These are phyloP conservation scores for Sugiyamaella neomexicana DNA, from an alignment of 1,139 yeast species.

Conservation along the genomic window DNA sequence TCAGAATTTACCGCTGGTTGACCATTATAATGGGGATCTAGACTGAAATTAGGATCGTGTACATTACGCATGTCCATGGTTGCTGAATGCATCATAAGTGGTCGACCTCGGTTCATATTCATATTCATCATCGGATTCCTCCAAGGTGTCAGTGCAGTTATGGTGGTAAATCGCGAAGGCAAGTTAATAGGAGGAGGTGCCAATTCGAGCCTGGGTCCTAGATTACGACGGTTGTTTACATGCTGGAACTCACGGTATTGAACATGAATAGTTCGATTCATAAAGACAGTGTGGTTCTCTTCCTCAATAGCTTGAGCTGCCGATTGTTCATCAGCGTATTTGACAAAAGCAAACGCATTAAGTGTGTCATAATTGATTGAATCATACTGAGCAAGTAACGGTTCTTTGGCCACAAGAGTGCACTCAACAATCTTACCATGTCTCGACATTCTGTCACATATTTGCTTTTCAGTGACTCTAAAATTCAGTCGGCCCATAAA, in stretches of 20 bases:
- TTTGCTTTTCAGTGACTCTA: constrained; percentile 54
- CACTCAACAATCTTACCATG: constrained; percentile 63
- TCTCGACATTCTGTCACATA: constrained; percentile 57
- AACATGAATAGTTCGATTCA: constrained; percentile 76
- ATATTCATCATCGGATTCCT: not conserved
- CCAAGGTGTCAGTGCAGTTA: constrained; percentile 11
- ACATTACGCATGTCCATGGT: not conserved
- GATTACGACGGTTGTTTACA: constrained; percentile 11
- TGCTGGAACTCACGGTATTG: constrained; percentile 69
- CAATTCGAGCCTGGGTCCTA: constrained; percentile 26
- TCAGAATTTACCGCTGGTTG: not conserved
- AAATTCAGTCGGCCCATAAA: constrained; percentile 73
- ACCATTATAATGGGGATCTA: no score
- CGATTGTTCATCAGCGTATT: constrained; percentile 55
- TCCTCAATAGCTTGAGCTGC: constrained; percentile 35
- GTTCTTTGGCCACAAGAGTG: constrained; percentile 22
- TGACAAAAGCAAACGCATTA: constrained; percentile 70
- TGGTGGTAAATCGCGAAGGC: constrained; percentile 21
- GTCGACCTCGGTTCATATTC: not conserved
- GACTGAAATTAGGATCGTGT: not conserved
- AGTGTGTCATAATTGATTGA: constrained; percentile 3
- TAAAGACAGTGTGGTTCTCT: constrained; percentile 75
- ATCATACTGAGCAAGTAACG: constrained; percentile 1
- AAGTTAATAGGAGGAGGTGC: constrained; percentile 34
- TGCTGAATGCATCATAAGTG: not conserved